Evolutionary conservation across 1,284 basidiomycete species (phyloP), one percentile per base, ranked within the genome.

Genomic region (Pascua sp.): DNA sequence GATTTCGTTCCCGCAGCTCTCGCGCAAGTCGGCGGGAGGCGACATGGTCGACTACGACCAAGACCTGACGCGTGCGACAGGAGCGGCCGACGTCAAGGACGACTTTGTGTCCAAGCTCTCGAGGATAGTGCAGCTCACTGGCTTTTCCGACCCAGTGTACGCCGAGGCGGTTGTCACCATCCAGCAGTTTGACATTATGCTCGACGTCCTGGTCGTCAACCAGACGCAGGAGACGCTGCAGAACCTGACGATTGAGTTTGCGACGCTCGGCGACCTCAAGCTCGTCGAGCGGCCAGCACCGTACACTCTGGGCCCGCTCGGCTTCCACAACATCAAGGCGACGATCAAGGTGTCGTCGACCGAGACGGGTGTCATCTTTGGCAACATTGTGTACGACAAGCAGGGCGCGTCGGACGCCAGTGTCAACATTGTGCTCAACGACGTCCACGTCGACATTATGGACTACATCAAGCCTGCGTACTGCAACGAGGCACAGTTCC

Each of bases 361-460:
- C 5, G 95, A 98, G 78, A 98, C 95, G 1, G 95, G 95, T 42
- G 93, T 97, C 63, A 97, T 98, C 68, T 98, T 98, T 68, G 95
- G 95, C 43, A 96, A 94, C 76, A 97, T 98, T 65, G 86, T 96
- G 16, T 99, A 96, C 87, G 91, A 95, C 63, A 90, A 89, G n/a
- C 86, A 86, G 5, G 89, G 87, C 48, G 86, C 93, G 66, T 82
- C 86, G 0, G 91, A 95, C 71, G 86, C 86, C 49, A 91, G 86
- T 77, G 75, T 75, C 52, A 82, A 70, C 75, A 92, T 91, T 42
- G 94, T 98, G 49, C 78, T 98, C 69, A 97, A 93, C 76, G 95
- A 98, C 78, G 94, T 98, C 59, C 93, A 98, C 78, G 91, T 98
- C 64, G 96, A 98, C 77, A 98, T 98, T 66, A 95, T 98, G 90